Conservation (phyloP, 176 grass and related monocot species). For the Typha latifolia region DNA sequence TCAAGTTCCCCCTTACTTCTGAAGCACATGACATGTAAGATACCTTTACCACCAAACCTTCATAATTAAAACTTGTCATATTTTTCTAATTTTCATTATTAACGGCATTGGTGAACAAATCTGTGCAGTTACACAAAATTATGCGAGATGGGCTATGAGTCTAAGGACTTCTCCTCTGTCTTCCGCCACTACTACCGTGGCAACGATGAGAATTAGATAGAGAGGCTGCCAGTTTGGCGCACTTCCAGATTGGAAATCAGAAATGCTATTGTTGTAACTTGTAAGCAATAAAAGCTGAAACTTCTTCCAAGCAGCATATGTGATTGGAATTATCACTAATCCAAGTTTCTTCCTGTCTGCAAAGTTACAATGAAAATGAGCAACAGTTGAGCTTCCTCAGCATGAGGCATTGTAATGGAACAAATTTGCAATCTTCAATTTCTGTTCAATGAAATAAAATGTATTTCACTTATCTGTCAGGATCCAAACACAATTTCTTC, state of each 20-base stretch:
- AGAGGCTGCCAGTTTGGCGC: neutral
- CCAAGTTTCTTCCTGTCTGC: neutral
- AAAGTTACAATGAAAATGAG: neutral
- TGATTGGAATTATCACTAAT: neutral
- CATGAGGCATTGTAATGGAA: too few species aligned
- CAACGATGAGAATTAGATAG: constrained; percentile 49
- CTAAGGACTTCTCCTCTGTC: constrained; percentile 78
- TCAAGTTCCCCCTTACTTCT: constrained; percentile 46
- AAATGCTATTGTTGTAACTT: neutral
- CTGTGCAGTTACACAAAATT: constrained; percentile 53
- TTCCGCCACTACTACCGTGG: constrained; percentile 61
- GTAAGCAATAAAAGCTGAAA: neutral
- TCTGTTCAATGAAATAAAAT: too few species aligned
- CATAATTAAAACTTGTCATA: neutral
- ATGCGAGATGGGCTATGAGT: constrained; percentile 45
- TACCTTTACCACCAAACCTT: neutral
- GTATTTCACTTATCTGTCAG: too few species aligned
- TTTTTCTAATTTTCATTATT: neutral
- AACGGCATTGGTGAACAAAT: neutral
- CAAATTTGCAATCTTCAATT: too few species aligned
- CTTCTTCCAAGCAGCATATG: neutral
- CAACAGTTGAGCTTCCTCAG: too few species aligned
- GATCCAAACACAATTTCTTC: too few species aligned
- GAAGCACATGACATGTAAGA: constrained; percentile 61
- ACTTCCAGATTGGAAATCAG: neutral